Percentiles rank a stretch among this genome's conserved stretches.
phyloP scores from a whole-genome alignment of 345 rosid genomes.

The Geranium rotundifolium region DNA sequence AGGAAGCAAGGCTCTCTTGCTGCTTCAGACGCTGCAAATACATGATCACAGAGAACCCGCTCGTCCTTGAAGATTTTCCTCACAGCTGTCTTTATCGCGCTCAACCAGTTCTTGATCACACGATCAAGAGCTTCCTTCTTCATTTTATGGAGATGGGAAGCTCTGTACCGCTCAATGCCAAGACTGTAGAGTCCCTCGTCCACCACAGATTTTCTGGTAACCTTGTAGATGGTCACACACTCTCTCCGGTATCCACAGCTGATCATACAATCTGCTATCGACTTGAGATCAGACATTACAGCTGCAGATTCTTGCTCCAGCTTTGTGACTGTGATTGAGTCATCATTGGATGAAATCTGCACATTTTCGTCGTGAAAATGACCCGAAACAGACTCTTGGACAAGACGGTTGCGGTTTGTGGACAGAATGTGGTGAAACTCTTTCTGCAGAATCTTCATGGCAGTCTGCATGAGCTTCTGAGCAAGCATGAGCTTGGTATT shows the following conservation, averaged over 20 bases:
- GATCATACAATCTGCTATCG: conserved; percentile 35
- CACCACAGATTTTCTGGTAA: conserved; percentile 24
- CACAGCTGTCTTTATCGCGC: conserved; percentile 17
- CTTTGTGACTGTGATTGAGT: no score
- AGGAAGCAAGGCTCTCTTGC: conserved; percentile 24
- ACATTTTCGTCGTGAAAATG: conserved; percentile 9
- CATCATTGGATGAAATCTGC: not conserved
- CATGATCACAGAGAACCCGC: conserved; percentile 22
- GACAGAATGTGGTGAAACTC: conserved; percentile 18
- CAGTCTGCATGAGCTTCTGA: conserved; percentile 12
- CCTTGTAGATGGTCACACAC: conserved; percentile 23
- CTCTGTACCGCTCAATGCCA: conserved; percentile 15
- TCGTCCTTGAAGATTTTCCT: conserved; percentile 19
- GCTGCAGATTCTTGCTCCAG: not conserved
- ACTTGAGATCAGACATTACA: conserved; percentile 21
- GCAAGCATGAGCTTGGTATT: conserved; percentile 43
- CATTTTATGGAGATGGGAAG: conserved; percentile 16
- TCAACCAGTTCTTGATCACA: conserved; percentile 22
- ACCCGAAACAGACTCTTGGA: not conserved
- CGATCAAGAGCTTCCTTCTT: conserved; percentile 15
- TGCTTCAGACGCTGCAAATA: conserved; percentile 20
- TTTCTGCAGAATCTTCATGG: conserved; percentile 19
- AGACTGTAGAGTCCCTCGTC: conserved; percentile 27
- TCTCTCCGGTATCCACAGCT: conserved; percentile 27
- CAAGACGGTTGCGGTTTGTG: conserved; percentile 7